Evolutionary conservation across 352 stramenopile genomes (phyloP).

Genomic region (Thraustochytrium striatum): DNA sequence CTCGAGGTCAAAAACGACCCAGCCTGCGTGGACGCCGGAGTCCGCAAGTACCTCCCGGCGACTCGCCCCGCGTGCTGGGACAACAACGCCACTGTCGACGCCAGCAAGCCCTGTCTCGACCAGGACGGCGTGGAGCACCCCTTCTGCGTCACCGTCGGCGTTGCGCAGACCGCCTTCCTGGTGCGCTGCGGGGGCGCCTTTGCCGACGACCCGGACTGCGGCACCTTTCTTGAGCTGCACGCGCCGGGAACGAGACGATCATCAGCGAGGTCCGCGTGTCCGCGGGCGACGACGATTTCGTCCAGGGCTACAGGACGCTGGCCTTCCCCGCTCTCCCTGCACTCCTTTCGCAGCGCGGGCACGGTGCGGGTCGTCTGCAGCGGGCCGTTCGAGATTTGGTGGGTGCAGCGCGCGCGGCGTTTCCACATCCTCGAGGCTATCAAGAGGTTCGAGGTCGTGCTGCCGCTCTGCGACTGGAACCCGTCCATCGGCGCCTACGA

Average conservation of each 20-base stretch:
- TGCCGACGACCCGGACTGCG: constrained; percentile 69
- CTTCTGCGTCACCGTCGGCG: constrained; percentile 69
- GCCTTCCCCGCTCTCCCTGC: constrained; percentile 18
- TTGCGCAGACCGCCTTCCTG: constrained; percentile 73
- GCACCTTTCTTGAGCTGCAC: constrained; percentile 75
- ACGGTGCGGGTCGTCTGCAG: constrained; percentile 65
- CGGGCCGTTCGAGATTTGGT: constrained; percentile 71
- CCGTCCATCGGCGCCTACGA: constrained; percentile 68
- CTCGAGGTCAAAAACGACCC: not conserved
- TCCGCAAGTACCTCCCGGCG: constrained; percentile 60
- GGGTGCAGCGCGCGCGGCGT: constrained; percentile 71
- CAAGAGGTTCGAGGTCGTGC: constrained; percentile 66
- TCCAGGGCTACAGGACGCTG: constrained; percentile 2
- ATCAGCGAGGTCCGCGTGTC: constrained; percentile 69
- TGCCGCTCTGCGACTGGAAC: constrained; percentile 71
- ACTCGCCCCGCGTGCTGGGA: constrained; percentile 72
- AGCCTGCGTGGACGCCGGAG: constrained; percentile 55
- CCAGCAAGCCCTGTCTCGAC: constrained; percentile 62
- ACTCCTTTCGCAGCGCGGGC: constrained; percentile 20
- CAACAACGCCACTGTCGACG: constrained; percentile 69
- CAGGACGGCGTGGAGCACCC: constrained; percentile 62
- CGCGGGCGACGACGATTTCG: constrained; percentile 66
- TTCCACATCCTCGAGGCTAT: constrained; percentile 75
- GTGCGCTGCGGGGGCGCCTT: constrained; percentile 66
- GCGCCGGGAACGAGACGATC: constrained; percentile 65